Conservation (phyloP, 2,329 filamentous ascomycete genomes). For the Epicoccum nigrum region DNA sequence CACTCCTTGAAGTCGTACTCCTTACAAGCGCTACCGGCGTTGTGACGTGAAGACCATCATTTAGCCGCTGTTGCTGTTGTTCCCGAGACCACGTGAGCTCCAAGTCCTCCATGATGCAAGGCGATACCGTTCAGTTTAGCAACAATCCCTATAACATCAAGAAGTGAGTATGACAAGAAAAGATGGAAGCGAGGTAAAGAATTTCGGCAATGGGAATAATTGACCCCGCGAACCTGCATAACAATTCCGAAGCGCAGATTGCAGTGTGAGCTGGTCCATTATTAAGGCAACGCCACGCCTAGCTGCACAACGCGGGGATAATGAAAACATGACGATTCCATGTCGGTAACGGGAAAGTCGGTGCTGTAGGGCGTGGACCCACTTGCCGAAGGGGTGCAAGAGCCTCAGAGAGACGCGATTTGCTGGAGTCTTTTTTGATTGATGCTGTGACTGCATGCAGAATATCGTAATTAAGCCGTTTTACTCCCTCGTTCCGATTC, state of each 20-base stretch:
- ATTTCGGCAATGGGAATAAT: background rate
- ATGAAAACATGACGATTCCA: constrained; percentile 16
- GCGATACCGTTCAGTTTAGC: constrained; percentile 17
- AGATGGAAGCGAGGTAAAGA: background rate
- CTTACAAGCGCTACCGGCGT: constrained; percentile 38
- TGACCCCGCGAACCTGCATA: constrained; percentile 18
- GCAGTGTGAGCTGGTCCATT: constrained; percentile 11
- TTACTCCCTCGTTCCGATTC: constrained; percentile 10
- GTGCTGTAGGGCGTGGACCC: constrained; percentile 14
- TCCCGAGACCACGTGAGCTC: constrained; percentile 45
- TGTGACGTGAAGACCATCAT: constrained; percentile 29
- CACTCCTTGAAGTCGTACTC: constrained; percentile 33
- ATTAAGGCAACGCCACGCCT: constrained; percentile 19
- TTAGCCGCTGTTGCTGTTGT: constrained; percentile 40
- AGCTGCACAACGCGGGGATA: constrained; percentile 21
- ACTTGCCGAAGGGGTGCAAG: constrained; percentile 13
- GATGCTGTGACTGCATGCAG: constrained; percentile 7
- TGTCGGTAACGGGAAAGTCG: constrained; percentile 9
- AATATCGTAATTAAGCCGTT: background rate
- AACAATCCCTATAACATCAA: constrained; percentile 1
- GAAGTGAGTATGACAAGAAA: constrained; percentile 7
- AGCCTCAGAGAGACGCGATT: constrained; percentile 8
- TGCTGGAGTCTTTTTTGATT: constrained; percentile 1
- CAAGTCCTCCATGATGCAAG: constrained; percentile 35
- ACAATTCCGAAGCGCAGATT: constrained; percentile 18